Evolutionary conservation across 805 yeast genomes (phyloP).

Genomic region (Lipomyces starkeyi): DNA sequence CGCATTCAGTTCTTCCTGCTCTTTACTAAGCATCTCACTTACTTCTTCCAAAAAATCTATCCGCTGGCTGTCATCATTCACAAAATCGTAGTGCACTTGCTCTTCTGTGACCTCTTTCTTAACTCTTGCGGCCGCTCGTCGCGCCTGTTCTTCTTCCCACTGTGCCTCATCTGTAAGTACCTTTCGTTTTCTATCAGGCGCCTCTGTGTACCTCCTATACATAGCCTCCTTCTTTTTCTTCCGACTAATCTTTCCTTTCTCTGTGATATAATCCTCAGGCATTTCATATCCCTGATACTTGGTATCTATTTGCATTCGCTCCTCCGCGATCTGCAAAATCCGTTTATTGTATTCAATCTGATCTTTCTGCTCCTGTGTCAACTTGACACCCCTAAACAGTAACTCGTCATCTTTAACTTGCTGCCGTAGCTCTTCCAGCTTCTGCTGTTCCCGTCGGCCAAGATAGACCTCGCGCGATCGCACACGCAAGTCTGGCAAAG

Average conservation of each 20-base stretch:
- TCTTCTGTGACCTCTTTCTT: slow-evolving; percentile 2
- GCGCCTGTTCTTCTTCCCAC: slow-evolving; percentile 63
- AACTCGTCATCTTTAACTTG: slow-evolving; percentile 57
- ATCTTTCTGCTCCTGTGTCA: slow-evolving; percentile 56
- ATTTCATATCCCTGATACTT: slow-evolving; percentile 53
- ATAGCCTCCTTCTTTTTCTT: slow-evolving; percentile 61
- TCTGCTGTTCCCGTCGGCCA: slow-evolving; percentile 56
- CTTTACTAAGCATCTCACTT: slow-evolving; percentile 49
- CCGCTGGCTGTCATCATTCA: slow-evolving; percentile 70
- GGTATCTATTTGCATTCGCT: slow-evolving; percentile 48
- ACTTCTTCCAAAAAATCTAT: slow-evolving; percentile 60
- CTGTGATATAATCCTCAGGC: slow-evolving; percentile 64
- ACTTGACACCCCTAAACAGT: slow-evolving; percentile 53
- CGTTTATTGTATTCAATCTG: slow-evolving; percentile 60
- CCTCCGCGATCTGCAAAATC: slow-evolving; percentile 53
- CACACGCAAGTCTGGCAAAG: slow-evolving; percentile 50
- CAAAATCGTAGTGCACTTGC: slow-evolving; percentile 63
- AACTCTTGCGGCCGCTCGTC: slow-evolving; percentile 49
- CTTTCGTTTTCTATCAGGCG: slow-evolving; percentile 31
- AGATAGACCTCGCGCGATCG: slow-evolving; percentile 58
- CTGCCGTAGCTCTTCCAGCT: slow-evolving; percentile 51
- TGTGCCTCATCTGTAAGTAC: slow-evolving; percentile 42
- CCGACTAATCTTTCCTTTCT: slow-evolving; percentile 59
- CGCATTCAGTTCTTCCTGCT: slow-evolving; percentile 44
- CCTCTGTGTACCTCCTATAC: slow-evolving; percentile 47